Base-by-base conservation (phyloP, 176 grass and related monocot genomes). In the Phyllostachys edulis region DNA sequence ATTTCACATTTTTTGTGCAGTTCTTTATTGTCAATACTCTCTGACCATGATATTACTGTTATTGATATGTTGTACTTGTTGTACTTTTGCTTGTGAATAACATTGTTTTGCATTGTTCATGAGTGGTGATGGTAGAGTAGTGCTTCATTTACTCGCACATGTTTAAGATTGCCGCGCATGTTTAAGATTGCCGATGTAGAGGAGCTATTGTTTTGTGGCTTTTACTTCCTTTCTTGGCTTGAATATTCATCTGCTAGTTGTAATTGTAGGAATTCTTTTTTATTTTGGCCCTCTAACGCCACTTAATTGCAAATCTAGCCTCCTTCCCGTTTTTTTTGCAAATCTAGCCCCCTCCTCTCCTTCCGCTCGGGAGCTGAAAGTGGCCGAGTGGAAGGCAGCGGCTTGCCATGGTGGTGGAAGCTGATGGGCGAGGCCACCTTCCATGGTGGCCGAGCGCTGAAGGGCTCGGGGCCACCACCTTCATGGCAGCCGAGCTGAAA, bases 41-140 rank as follows among this genome's bases (percentile, higher is more conserved):
- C 0, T 71, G 72, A 71, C 71, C n/a, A 55, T 81, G 36, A 45
- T 51, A 63, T 29, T 81, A 60, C 39, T 21, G 0, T 45, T 38
- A 21, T 55, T 14, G 44, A 15, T 57, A 47, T 73, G 46, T 29
- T 56, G 5, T 57, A 24, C 14, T 11, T 38, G 46, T 73, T 56
- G 5, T 57, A 24, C 14, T 11, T 38, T 38, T 73, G 26, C 27
- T 73, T 86, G 72, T 5, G 26, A 18, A 21, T 50, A 66, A 12
- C 2, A 69, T 83, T 23, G 9, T 68, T 41, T 79, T 79, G 60
- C 32, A 67, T 83, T 80, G 9, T 86, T 66, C 20, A 20, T 90
- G 29, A 4, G 24, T 86, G 40, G 32, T 36, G 17, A 64, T 44
- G 27, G 6, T 85, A 75, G 69, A 70, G 27, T 32, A 75, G 17